Base-by-base conservation (phyloP, 441 rosid genomes). In the Brassica hybrid region DNA sequence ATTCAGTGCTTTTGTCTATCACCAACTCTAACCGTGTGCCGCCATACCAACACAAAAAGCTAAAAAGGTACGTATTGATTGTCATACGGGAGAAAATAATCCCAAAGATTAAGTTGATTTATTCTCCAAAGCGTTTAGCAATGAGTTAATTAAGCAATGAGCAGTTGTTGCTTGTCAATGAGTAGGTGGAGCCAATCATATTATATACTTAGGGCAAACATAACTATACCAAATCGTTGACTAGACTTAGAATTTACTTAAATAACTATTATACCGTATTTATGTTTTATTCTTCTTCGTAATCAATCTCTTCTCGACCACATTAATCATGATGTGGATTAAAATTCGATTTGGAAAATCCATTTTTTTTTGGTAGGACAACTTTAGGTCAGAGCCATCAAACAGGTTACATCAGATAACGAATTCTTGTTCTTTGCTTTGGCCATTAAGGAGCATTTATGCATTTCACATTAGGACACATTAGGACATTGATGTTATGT, bases 161-260 rank as follows among this genome's bases (percentile, higher is more conserved):
- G 50, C 34, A 63, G 75, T 41, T 65, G 34, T 71, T 52, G 62
- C 54, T 45, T 32, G 76, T 77, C 72, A 77, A 58, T 58, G 76
- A 58, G 11, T 45, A 34, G 80, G 68, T 71, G 62, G 38, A 57
- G 76, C 71, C 41, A 12, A 57, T 57, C 25, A 27, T 27, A 9
- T 34, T 61, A 69, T 52, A 19, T 8, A 45, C 23, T 56, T 36
- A 36, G 57, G 30, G 21, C 64, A 18, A 63, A 63, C 16, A 54
- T 17, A 19, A 19, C 6, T 57, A 56, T 41, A 52, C 57, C 21
- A 27, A 41, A n/a, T 64, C 21, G 7, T 65, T 71, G 27, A 64
- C 66, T 76, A 18, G 66, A 45, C 16, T 57, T 67, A 54, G 2
- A 67, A 27, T 2, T 60, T 34, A 50, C 41, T 18, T 18, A 54